These are phyloP conservation scores for Caryopteris hybrid DNA, from an alignment of 305 asterid genomes.

Conservation along the genomic window DNA sequence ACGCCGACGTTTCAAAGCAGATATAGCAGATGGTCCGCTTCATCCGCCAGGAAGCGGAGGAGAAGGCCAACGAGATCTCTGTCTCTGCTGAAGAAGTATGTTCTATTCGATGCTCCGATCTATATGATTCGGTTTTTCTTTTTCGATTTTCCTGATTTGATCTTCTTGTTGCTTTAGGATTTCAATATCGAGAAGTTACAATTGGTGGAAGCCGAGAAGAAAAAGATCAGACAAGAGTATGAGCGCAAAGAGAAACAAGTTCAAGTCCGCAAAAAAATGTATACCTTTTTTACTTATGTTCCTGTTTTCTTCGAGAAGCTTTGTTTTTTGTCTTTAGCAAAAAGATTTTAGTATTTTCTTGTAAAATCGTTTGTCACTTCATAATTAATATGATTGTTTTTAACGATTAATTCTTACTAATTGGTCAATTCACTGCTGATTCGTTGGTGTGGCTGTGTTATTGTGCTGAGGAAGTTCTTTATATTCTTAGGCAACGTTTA, in stretches of 20 bases:
- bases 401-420: neutral
- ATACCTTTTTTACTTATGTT: neutral
- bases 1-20: conserved; percentile 92
- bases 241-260: conserved; percentile 72
- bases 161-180: conserved; percentile 28
- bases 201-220: conserved; percentile 71
- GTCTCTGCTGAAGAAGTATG: conserved; percentile 91
- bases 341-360: neutral
- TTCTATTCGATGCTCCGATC: neutral
- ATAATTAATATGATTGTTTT: neutral
- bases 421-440: neutral
- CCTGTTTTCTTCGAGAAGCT: neutral
- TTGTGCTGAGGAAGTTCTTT: no score
- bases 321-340: neutral
- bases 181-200: conserved; percentile 74
- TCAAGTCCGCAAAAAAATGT: conserved; percentile 57
- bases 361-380: neutral
- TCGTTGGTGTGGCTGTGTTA: no score
- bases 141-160: neutral
- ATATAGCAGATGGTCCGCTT: conserved; percentile 99
- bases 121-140: neutral
- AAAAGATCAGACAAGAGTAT: conserved; percentile 60
- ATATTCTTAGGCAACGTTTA: no score
- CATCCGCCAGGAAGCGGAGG: conserved; percentile 98
- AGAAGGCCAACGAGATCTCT: conserved; percentile 91